Evolutionary conservation across 2,329 filamentous ascomycete genomes (phyloP).

Genomic region (Amylocarpus encephaloides): DNA sequence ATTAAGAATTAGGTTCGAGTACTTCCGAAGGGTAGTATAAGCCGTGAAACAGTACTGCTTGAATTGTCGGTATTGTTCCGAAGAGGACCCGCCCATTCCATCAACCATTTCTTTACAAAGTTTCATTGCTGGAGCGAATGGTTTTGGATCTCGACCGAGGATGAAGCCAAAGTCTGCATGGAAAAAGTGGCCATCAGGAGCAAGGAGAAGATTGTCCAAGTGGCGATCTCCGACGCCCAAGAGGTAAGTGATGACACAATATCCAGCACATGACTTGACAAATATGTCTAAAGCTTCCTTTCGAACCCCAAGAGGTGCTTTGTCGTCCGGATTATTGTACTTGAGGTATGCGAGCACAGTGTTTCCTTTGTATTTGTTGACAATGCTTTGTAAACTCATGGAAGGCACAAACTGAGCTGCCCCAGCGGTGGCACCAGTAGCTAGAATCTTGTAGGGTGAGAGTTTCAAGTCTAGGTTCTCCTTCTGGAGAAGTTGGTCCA

Average conservation of each 20-base stretch:
- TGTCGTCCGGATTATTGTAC: constrained; percentile 81
- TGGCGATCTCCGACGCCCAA: constrained; percentile 94
- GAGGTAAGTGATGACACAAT: constrained; percentile 98
- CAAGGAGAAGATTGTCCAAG: constrained; percentile 86
- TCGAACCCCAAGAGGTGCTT: constrained; percentile 75
- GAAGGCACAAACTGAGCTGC: constrained; percentile 92
- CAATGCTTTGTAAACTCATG: constrained; percentile 74
- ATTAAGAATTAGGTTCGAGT: constrained; percentile 85
- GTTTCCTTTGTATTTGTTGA: constrained; percentile 70
- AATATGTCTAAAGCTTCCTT: constrained; percentile 94
- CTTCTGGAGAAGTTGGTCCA: constrained; percentile 92
- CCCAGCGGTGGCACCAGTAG: constrained; percentile 82
- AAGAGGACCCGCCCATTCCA: constrained; percentile 83
- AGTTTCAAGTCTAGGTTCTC: constrained; percentile 94
- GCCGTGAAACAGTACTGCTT: constrained; percentile 95
- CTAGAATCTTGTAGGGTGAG: constrained; percentile 92
- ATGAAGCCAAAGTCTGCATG: constrained; percentile 99
- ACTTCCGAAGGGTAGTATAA: constrained; percentile 85
- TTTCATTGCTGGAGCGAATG: constrained; percentile 95
- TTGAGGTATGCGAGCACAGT: constrained; percentile 77
- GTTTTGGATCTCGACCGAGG: constrained; percentile 91
- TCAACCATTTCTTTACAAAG: constrained; percentile 98
- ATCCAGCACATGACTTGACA: constrained; percentile 91
- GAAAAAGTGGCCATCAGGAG: constrained; percentile 91
- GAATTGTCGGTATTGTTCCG: constrained; percentile 79